Percentiles rank a stretch among this genome's conserved stretches.
Conservation (phyloP, 257 asterid genomes). For the Solanum tarapatanum region DNA sequence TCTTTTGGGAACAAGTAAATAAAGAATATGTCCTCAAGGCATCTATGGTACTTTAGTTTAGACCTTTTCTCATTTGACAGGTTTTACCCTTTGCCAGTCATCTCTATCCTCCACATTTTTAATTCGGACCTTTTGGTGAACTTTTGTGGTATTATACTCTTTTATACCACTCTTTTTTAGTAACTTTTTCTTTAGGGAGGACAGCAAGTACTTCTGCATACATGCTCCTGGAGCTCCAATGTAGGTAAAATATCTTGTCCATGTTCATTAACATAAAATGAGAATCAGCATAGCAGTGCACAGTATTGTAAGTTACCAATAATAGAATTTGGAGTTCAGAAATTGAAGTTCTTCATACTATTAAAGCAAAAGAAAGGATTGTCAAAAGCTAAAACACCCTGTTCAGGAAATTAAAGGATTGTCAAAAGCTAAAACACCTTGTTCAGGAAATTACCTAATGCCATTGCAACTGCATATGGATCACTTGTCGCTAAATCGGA, state of each 20-base stretch:
- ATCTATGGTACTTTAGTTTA: not conserved
- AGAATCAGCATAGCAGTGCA: not conserved
- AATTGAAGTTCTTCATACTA: not conserved
- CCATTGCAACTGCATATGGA: slow-evolving; percentile 91
- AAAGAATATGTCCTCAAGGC: not conserved
- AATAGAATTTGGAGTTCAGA: not conserved
- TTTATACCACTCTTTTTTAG: not conserved
- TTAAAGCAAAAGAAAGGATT: slow-evolving; percentile 1
- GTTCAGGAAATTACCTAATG: slow-evolving; percentile 54
- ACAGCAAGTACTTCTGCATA: not conserved
- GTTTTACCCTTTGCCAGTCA: not conserved
- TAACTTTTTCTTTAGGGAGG: not conserved
- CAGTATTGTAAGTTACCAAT: not conserved
- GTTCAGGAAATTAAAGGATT: slow-evolving; percentile 20
- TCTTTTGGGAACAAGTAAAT: not conserved
- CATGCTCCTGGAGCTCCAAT: not conserved
- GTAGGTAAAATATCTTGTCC: not conserved
- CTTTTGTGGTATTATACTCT: not conserved
- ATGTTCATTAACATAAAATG: not conserved
- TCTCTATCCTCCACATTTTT: not conserved
- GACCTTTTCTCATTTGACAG: not conserved
- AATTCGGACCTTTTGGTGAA: not conserved
- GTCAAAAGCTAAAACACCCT: not conserved
- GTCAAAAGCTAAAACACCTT: not conserved
- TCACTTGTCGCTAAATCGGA: slow-evolving; percentile 78